Conservation (phyloP, 768 basidiomycete genomes). For the Phaeotremella fagi region DNA sequence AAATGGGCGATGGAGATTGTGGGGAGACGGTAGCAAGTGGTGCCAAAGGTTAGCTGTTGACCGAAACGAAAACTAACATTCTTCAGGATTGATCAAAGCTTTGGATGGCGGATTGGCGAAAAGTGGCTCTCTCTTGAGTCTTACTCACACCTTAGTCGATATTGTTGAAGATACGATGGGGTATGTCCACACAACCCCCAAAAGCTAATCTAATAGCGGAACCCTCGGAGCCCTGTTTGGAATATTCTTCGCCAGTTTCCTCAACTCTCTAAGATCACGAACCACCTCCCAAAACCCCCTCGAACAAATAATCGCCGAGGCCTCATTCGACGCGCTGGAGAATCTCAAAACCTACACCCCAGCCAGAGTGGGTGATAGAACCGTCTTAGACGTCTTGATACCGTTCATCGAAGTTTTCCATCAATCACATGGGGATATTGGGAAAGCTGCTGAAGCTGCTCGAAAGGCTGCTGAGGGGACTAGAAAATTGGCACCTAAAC, state of each 20-base stretch:
- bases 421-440: conserved; percentile 38
- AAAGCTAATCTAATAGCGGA: too few species aligned
- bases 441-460: conserved; percentile 58
- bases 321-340: background rate
- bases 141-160: background rate
- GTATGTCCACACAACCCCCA: background rate
- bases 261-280: background rate
- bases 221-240: too few species aligned
- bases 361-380: conserved; percentile 55
- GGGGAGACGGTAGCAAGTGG: conserved; percentile 62
- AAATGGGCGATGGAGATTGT: conserved; percentile 82
- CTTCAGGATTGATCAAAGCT: conserved; percentile 53
- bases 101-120: background rate
- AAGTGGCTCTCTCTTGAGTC: background rate
- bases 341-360: conserved; percentile 56
- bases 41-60: conserved; percentile 15
- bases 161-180: background rate
- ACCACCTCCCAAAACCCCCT: background rate
- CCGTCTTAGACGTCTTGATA: conserved; percentile 77
- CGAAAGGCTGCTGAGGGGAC: conserved; percentile 65
- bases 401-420: conserved; percentile 60
- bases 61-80: background rate
- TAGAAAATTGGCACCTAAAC: conserved; percentile 67
- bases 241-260: background rate
- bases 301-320: background rate